These are phyloP conservation scores for Plasmodium sp. DNA, from an alignment of 169 alveolate genomes.

Conservation along the genomic window DNA sequence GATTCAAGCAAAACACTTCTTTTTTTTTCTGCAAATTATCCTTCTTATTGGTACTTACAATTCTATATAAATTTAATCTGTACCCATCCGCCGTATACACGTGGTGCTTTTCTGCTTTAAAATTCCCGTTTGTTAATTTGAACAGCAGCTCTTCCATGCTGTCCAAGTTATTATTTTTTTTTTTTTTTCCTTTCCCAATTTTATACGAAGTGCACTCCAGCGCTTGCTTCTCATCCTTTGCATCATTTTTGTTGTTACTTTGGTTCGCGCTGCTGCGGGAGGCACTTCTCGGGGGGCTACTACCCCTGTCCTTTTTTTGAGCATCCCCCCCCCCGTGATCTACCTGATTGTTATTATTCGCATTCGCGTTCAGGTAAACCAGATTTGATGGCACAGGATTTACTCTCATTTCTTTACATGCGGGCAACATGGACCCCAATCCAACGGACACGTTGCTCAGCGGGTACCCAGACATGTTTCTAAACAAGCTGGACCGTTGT, in stretches of 20 bases:
- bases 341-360: background rate
- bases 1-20: constrained; percentile 54
- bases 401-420: background rate
- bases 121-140: constrained; percentile 15
- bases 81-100: constrained; percentile 58
- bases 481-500: background rate
- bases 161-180: constrained; percentile 10
- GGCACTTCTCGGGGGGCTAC: background rate
- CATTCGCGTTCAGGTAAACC: background rate
- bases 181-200: background rate
- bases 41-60: background rate
- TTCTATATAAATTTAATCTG: constrained; percentile 38
- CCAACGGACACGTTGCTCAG: background rate
- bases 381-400: background rate
- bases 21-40: background rate
- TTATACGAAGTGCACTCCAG: background rate
- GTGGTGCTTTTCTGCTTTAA: constrained; percentile 48
- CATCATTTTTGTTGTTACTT: background rate
- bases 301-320: background rate
- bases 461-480: background rate
- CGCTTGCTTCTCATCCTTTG: background rate
- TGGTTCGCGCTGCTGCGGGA: background rate
- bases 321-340: background rate
- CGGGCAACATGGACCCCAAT: background rate
- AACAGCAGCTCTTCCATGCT: constrained; percentile 5